Conservation (phyloP, 345 rosid species). For the Fremontodendron californicum region DNA sequence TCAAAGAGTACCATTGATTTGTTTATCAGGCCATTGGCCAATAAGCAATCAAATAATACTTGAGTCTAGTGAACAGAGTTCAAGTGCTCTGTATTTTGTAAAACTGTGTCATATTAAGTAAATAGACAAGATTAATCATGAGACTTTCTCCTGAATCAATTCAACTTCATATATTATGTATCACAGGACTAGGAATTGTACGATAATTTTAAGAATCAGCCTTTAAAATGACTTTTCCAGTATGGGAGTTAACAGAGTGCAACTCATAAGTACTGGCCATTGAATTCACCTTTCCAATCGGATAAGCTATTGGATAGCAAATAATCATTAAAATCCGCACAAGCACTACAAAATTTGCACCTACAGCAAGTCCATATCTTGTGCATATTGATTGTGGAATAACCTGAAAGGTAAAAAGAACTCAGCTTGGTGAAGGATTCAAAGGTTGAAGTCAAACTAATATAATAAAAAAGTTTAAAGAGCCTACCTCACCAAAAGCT, state of each 20-base stretch:
- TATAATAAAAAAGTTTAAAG: conserved; percentile 8
- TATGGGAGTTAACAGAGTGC: background rate
- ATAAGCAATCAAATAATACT: background rate
- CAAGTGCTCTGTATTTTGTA: background rate
- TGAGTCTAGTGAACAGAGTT: background rate
- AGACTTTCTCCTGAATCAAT: background rate
- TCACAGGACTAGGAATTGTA: background rate
- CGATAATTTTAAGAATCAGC: background rate
- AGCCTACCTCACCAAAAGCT: conserved; percentile 78
- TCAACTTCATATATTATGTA: background rate
- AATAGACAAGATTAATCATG: background rate
- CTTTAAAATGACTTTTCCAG: background rate
- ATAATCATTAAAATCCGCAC: conserved; percentile 78
- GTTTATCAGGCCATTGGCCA: background rate
- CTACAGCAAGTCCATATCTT: conserved; percentile 95
- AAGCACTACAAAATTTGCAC: conserved; percentile 87
- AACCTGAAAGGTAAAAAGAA: conserved; percentile 44
- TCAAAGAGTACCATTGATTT: background rate
- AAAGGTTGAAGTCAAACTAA: conserved; percentile 5
- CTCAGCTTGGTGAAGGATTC: background rate
- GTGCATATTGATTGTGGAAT: conserved; percentile 96
- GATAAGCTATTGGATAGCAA: conserved; percentile 88
- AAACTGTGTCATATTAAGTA: background rate
- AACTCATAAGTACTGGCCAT: background rate
- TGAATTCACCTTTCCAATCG: conserved; percentile 75